These are phyloP conservation scores for Phoenix roebelenii DNA, from an alignment of 176 grass and related monocot genomes.

Conservation along the genomic window DNA sequence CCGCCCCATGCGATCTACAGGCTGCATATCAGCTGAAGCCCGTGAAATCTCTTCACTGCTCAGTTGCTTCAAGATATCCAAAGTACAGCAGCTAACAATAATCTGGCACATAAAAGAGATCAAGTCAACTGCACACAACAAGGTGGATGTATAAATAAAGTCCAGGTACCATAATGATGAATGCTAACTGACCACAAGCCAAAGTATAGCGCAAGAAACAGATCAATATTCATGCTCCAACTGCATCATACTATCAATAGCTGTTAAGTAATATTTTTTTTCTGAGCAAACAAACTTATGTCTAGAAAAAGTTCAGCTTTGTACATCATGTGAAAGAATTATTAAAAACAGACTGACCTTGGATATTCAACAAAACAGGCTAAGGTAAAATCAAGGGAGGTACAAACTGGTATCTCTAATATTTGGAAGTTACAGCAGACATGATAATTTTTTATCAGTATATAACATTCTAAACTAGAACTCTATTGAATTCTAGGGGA, in stretches of 20 bases:
- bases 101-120: constrained; percentile 43
- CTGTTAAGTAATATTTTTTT: no score
- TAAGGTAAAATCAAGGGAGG: no score
- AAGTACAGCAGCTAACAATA: constrained; percentile 73
- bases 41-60: constrained; percentile 87
- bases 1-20: constrained; percentile 51
- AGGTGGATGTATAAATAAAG: background rate
- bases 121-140: background rate
- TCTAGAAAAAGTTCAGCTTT: no score
- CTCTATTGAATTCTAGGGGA: no score
- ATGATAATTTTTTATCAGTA: no score
- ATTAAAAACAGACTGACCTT: no score
- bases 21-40: constrained; percentile 33
- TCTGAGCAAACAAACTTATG: no score
- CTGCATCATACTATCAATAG: background rate
- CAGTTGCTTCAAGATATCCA: constrained; percentile 87
- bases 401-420: no score
- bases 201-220: background rate
- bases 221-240: background rate
- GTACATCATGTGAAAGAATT: no score
- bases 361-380: no score
- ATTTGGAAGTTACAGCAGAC: no score
- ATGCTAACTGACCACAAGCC: background rate
- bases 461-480: no score
- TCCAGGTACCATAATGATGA: background rate